These are phyloP conservation scores for Actinidia arguta DNA, from an alignment of 179 eudicot genomes.

Conservation along the genomic window DNA sequence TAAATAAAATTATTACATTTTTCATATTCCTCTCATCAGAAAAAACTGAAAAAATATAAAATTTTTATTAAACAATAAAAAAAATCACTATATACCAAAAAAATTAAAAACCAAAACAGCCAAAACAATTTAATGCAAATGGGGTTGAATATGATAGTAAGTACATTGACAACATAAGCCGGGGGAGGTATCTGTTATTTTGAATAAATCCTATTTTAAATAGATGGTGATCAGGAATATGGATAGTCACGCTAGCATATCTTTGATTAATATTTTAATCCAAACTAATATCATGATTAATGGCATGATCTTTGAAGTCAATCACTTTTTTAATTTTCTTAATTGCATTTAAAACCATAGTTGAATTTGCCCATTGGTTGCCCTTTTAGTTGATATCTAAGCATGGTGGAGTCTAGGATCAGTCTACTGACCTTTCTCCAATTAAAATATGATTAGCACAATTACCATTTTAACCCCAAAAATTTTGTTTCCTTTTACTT, in stretches of 20 bases:
- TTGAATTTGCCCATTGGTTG: slow-evolving; percentile 27
- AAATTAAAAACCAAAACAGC: not conserved
- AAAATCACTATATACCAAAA: too few relatives aligned
- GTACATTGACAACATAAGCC: not conserved
- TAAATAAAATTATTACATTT: too few relatives aligned
- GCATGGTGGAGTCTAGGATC: slow-evolving; percentile 30
- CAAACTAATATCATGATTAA: not conserved
- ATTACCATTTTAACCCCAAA: not conserved
- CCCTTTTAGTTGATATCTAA: slow-evolving; percentile 19
- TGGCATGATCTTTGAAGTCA: slow-evolving; percentile 24
- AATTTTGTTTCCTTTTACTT: not conserved
- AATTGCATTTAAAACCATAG: slow-evolving; percentile 14
- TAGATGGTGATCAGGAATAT: not conserved
- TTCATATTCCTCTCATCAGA: not conserved
- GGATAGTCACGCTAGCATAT: not conserved
- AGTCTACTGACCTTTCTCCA: slow-evolving; percentile 16
- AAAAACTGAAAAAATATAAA: too few relatives aligned
- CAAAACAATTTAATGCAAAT: not conserved
- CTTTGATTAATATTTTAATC: not conserved
- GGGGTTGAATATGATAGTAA: not conserved
- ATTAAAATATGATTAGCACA: not conserved
- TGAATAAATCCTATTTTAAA: not conserved
- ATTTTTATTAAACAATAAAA: too few relatives aligned
- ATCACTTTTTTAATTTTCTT: slow-evolving; percentile 5
- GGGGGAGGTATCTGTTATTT: not conserved